Conservation (phyloP, 371 early-diverging fungal genomes). For the Mucor velutinosus region DNA sequence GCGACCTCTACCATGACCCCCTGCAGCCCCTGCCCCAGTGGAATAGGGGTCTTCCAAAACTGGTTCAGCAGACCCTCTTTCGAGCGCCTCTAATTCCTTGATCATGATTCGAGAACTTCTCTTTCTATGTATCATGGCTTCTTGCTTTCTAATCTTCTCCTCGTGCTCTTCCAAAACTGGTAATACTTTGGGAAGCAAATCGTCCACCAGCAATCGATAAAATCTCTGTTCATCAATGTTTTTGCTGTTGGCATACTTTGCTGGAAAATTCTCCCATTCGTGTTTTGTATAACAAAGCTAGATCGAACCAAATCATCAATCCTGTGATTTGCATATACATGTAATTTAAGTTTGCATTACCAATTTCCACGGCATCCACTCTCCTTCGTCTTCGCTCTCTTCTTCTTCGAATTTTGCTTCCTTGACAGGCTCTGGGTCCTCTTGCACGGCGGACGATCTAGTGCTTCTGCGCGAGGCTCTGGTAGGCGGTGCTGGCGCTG, state of each 20-base stretch:
- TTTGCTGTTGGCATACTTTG: slow-evolving; percentile 52
- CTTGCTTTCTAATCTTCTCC: slow-evolving; percentile 49
- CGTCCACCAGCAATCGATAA: slow-evolving; percentile 51
- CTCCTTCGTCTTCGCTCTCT: slow-evolving; percentile 36
- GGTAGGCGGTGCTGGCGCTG: slow-evolving; percentile 15
- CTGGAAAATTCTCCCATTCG: slow-evolving; percentile 69
- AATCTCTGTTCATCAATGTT: slow-evolving; percentile 62
- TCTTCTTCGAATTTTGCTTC: slow-evolving; percentile 23
- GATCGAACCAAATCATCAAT: neutral
- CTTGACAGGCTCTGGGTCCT: neutral
- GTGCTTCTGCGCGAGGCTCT: slow-evolving; percentile 20
- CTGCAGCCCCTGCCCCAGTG: neutral
- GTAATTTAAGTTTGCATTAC: slow-evolving; percentile 22
- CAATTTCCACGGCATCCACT: slow-evolving; percentile 50
- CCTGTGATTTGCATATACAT: slow-evolving; percentile 9
- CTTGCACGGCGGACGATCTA: neutral
- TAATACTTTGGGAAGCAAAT: slow-evolving; percentile 63
- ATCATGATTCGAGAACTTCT: slow-evolving; percentile 69
- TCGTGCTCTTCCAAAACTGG: slow-evolving; percentile 60
- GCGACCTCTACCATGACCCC: slow-evolving; percentile 13
- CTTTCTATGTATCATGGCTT: slow-evolving; percentile 64
- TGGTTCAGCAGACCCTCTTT: slow-evolving; percentile 27
- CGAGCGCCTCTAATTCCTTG: slow-evolving; percentile 55
- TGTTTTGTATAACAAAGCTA: slow-evolving; percentile 56
- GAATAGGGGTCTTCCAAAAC: neutral